These are phyloP conservation scores for Fraxinus paxiana DNA, from an alignment of 305 asterid species.

Conservation along the genomic window DNA sequence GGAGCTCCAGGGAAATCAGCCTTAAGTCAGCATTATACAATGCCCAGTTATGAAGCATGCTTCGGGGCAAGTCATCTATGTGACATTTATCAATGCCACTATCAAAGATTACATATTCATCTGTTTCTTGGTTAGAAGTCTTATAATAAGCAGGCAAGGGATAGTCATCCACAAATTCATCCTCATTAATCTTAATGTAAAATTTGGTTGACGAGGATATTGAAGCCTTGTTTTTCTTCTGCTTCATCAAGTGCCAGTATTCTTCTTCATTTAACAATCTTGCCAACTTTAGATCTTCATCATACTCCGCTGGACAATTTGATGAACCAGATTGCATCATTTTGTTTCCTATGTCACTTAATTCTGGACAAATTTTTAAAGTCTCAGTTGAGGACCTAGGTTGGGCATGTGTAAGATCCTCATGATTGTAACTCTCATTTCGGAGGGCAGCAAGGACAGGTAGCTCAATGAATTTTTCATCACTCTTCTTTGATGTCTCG, in stretches of 20 bases:
- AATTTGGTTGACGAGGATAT: slow-evolving; percentile 52
- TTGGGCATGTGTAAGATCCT: slow-evolving; percentile 34
- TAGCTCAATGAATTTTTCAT: slow-evolving; percentile 50
- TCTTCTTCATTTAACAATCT: slow-evolving; percentile 79
- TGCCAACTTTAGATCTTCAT: slow-evolving; percentile 71
- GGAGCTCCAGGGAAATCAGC: slow-evolving; percentile 80
- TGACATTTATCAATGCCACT: slow-evolving; percentile 46
- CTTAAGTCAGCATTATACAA: slow-evolving; percentile 87
- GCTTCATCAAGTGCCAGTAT: slow-evolving; percentile 71
- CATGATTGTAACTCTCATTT: slow-evolving; percentile 52
- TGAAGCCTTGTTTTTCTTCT: slow-evolving; percentile 52
- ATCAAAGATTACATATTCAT: slow-evolving; percentile 80
- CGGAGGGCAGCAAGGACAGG: slow-evolving; percentile 62
- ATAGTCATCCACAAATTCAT: slow-evolving; percentile 91
- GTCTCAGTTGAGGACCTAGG: slow-evolving; percentile 38
- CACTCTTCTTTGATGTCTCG: slow-evolving; percentile 61
- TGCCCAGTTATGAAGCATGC: slow-evolving; percentile 90
- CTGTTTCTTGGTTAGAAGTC: slow-evolving; percentile 65
- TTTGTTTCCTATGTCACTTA: slow-evolving; percentile 30
- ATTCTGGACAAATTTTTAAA: slow-evolving; percentile 50
- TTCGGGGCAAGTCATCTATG: slow-evolving; percentile 64
- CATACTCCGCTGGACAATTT: slow-evolving; percentile 43
- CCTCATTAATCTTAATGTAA: slow-evolving; percentile 83
- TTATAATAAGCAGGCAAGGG: slow-evolving; percentile 89
- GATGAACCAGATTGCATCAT: slow-evolving; percentile 26